phyloP scores from a whole-genome alignment of 2,329 filamentous ascomycete genomes.

The Colletotrichum sp. region DNA sequence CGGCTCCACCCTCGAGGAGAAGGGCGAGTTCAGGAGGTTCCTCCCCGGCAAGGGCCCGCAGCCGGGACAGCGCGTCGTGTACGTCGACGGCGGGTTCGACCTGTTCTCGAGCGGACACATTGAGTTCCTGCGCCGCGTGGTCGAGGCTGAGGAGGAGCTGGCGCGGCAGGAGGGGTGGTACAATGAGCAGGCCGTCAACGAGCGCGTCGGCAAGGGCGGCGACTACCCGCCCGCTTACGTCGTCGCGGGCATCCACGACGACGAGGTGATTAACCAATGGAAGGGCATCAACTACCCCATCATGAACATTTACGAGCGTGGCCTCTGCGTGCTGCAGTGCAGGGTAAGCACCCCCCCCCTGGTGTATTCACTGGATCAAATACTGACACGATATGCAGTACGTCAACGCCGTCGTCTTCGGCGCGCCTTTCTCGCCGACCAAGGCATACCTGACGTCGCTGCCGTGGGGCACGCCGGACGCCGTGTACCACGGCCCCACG shows the following conservation, averaged over 20 bases:
- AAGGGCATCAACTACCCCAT: conserved; percentile 99
- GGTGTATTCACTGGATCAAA: no score
- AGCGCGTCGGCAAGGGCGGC: conserved; percentile 68
- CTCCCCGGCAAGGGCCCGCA: conserved; percentile 74
- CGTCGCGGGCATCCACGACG: conserved; percentile 93
- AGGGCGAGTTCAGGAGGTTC: conserved; percentile 69
- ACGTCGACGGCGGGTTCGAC: conserved; percentile 96
- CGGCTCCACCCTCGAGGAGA: conserved; percentile 57
- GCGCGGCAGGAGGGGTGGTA: conserved; percentile 78
- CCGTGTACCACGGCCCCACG: conserved; percentile 96
- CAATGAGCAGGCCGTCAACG: conserved; percentile 64
- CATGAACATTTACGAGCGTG: conserved; percentile 98
- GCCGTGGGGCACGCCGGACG: conserved; percentile 75
- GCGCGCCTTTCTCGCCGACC: conserved; percentile 87
- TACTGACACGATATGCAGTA: conserved; percentile 61
- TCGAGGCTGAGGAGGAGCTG: conserved; percentile 72
- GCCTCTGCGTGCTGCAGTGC: conserved; percentile 94
- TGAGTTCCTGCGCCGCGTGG: conserved; percentile 85
- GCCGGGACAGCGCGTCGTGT: conserved; percentile 84
- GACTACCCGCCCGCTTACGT: conserved; percentile 87
- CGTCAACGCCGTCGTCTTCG: conserved; percentile 86
- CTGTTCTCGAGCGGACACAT: conserved; percentile 97
- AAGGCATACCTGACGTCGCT: conserved; percentile 76
- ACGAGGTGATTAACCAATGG: conserved; percentile 93
- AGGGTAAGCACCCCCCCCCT: conserved; percentile 56